Base-by-base conservation (phyloP, 805 yeast genomes). In the Zygotorulaspora chibaensis region DNA sequence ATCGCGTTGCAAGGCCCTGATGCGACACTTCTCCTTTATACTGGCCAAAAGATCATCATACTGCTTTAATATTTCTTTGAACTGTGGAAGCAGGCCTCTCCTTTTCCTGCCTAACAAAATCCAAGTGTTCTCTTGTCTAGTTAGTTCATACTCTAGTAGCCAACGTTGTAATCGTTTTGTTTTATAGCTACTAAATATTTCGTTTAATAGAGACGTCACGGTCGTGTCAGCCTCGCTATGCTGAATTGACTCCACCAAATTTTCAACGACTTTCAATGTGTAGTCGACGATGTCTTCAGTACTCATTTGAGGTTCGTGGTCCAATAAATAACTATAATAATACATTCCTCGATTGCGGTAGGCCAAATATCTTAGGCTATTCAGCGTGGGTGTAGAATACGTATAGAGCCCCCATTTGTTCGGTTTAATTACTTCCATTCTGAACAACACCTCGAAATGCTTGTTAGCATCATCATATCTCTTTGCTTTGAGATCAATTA, bases 331-430 rank as follows among this genome's bases (percentile, higher is more conserved):
- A 5, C 64, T 62, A 30, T 85, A 73, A 49, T 80, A 76, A 27
- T 87, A 72, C 55, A 87, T 74, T 0, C 96, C 96, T 46, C 95
- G 69, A 59, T 91, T 93, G 53, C 96, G 75, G 59, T 81, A 80
- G 1, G 84, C 83, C 54, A 93, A 69, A 58, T 86, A 89, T 42
- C 95, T 75, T 28, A 93, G 70, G 9, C 81, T 76, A 53, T 83
- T 81, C 18, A 90, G 76, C 2, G 85, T 79, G 1, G 95, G 91
- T 0, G 91, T 79, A 4, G 61, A 43, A 20, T 56, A 55, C 26
- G 51, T 61, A 30, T 58, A 58, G 2, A 59, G 26, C 0, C 68
- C 68, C 59, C 70, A 66, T 35, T 69, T 73, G 45, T 76, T 70
- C 4, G 72, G 65, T 8, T 66, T 71, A 8, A 93, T 65, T 1